Base-by-base conservation (phyloP, 2,329 filamentous ascomycete species). In the Epichloe scottii region DNA sequence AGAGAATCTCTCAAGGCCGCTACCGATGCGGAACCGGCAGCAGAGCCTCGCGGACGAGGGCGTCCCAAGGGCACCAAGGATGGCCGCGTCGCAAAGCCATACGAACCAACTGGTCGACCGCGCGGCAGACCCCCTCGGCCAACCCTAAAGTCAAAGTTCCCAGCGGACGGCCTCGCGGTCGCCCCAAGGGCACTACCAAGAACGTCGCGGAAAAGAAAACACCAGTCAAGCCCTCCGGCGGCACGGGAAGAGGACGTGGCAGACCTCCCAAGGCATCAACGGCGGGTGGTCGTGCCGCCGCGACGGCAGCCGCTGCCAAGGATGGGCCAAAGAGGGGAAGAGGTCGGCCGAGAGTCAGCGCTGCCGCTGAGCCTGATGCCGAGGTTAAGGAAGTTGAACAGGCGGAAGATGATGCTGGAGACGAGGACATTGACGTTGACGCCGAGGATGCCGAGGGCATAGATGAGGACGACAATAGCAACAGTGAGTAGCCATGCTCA, bases 121-220 rank as follows among this genome's bases (percentile, higher is more conserved):
- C 70, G 69, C 19, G 73, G 72, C 45, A 70, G 72, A 40, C 72
- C 72, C 68, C 63, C 49, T 67, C 67, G 43, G 62, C 59, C 5
- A 64, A 58, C 17, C 57, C 59, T 33, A 62, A 64, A 55, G 23
- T 52, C 21, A 61, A 61, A 21, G 47, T 60, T 3, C 66, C 71
- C 23, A 67, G 66, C 1, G 72, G 73, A 34, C 67, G 69, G n/a
- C 71, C 71, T 40, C 71, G 73, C n/a, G 73, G 73, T 30, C 70
- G 73, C 10, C 73, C 73, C 39, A 68, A 68, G 51, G 73, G 72
- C 57, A 66, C 61, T 53, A 64, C 59, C 53, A 63, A 63, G 53
- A 66, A 66, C 55, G 53, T 53, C 45, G 51, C 40, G 30, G 40
- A 50, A 54, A 53, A 50, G 46, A 50, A 48, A 21, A 51, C 48